Evolutionary conservation across 805 yeast species (phyloP).

Genomic region (Saccharomycopsis synnaedendra): DNA sequence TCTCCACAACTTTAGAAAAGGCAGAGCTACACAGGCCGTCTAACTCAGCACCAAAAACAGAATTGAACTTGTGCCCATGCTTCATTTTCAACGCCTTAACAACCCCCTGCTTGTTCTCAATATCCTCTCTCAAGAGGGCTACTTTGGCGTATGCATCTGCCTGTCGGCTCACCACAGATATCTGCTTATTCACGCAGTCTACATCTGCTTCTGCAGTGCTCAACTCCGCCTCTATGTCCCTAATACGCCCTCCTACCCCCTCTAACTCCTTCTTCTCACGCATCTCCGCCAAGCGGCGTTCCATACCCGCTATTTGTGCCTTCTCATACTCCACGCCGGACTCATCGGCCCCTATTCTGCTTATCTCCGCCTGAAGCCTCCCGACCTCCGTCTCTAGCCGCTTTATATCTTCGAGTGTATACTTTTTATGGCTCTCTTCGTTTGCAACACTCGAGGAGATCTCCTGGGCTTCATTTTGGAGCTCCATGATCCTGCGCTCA

Average conservation of each 20-base stretch:
- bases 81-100: constrained; percentile 22
- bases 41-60: constrained; percentile 15
- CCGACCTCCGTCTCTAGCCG: constrained; percentile 26
- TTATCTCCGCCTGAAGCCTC: constrained; percentile 28
- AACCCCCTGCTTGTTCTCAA: constrained; percentile 22
- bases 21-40: constrained; percentile 13
- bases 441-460: constrained; percentile 1
- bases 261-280: constrained; percentile 23
- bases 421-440: constrained; percentile 19
- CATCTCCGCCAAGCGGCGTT: constrained; percentile 23
- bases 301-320: constrained; percentile 29
- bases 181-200: constrained; percentile 41
- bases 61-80: constrained; percentile 19
- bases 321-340: constrained; percentile 36
- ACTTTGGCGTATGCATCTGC: constrained; percentile 48
- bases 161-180: constrained; percentile 42
- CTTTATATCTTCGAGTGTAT: constrained; percentile 30
- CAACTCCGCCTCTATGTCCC: constrained; percentile 27
- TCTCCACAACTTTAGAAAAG: constrained; percentile 12
- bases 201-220: constrained; percentile 29
- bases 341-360: constrained; percentile 23
- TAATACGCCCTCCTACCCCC: constrained; percentile 25
- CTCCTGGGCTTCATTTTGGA: constrained; percentile 1
- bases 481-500: not conserved
- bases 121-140: constrained; percentile 32